Conservation (phyloP, 129 eudicot species). For the Artemisia argyi region DNA sequence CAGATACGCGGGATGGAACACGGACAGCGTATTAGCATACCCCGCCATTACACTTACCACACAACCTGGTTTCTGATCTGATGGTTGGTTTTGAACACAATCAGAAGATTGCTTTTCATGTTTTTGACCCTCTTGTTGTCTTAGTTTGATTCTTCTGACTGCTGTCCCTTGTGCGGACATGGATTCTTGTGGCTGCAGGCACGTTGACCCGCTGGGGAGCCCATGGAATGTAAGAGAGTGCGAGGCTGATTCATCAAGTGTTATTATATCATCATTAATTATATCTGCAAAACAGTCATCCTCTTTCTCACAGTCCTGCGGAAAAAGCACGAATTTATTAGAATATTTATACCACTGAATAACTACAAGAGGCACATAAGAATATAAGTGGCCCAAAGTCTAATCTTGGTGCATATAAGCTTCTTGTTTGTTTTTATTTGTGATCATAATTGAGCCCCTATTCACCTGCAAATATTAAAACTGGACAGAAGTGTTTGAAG, state of each 20-base stretch:
- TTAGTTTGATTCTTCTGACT: constrained; percentile 52
- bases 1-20: not conserved
- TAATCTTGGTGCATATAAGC: too few relatives aligned
- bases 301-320: constrained; percentile 41
- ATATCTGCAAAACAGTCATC: constrained; percentile 83
- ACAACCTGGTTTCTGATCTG: constrained; percentile 8
- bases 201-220: constrained; percentile 16
- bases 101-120: not conserved
- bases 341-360: not conserved
- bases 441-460: too few relatives aligned
- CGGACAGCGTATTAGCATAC: not conserved
- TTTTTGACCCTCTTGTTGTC: constrained; percentile 10
- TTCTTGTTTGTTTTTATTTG: too few relatives aligned
- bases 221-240: constrained; percentile 24
- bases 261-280: constrained; percentile 79
- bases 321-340: not conserved
- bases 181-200: constrained; percentile 23
- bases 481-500: not conserved
- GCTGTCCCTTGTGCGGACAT: constrained; percentile 56
- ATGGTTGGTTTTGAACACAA: not conserved
- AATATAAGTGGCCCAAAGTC: too few relatives aligned
- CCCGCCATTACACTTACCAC: constrained; percentile 18
- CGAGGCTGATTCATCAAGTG: constrained; percentile 55
- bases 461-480: not conserved
- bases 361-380: not conserved